Evolutionary conservation across 495 filamentous ascomycete genomes (phyloP), one percentile per base, ranked within the genome.

Genomic region (Apodospora peruviana): DNA sequence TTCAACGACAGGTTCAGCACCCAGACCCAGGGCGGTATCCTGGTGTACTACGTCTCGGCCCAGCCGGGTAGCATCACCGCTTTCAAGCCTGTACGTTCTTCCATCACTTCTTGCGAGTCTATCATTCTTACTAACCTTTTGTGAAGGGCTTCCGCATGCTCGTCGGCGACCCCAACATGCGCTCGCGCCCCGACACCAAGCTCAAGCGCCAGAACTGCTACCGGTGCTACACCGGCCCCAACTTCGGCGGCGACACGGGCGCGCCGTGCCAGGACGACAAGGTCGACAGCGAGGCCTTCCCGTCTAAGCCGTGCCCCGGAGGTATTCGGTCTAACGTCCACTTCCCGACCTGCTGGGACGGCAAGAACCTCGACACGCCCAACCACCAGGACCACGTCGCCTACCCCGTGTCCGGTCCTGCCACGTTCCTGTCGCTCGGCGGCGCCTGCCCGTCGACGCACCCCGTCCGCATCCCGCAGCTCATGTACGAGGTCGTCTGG

Each of bases 311-410:
- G 16, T 74, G 71, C 62, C 51, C 65, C 1, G 71, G 69, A 39
- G 74, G 74, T 41, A 76, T 78, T 57, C 71, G 73, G 50, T 64
- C 67, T 53, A 78, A 74, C 66, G 70, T 78, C 57, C 69, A 69
- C 48, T 77, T 76, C 68, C 74, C 74, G 2, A 72, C 75, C 60
- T 78, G 75, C 74, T 78, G 75, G 75, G 73, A 78, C 50, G 74
- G 75, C 47, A 69, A 71, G 56, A 75, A 76, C 60, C 66, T 77
- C 52, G 75, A 78, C 68, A 68, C 60, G 40, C 71, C 75, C 23
- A 71, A 78, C 73, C 75, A 78, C 66, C 58, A 71, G 50, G 64
- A 68, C 65, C 73, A 78, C 62, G 69, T 76, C 0, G 61, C 73
- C 22, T 73, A 74, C 63, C 67, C 66, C 0, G 59, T 57, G 5